Percentiles rank a stretch among this genome's conserved stretches.
Evolutionary conservation across 2,329 filamentous ascomycete genomes (phyloP).

Genomic region (Arthrobotrys musiformis): DNA sequence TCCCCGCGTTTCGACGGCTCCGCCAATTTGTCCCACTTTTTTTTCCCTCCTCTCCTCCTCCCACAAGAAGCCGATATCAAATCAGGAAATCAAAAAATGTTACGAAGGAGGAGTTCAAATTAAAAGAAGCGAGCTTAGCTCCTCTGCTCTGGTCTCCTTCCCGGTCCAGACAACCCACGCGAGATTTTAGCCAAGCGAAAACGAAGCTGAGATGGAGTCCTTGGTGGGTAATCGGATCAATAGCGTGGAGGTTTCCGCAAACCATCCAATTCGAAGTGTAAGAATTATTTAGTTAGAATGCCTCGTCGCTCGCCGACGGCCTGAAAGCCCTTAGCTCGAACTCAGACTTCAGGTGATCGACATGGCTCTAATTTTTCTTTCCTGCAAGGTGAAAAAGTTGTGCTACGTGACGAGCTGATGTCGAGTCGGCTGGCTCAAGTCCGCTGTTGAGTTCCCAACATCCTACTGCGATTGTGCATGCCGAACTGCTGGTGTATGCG

Average conservation of each 20-base stretch:
- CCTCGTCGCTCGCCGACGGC: constrained; percentile 46
- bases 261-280: constrained; percentile 13
- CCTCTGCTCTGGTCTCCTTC: constrained; percentile 41
- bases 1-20: constrained; percentile 56
- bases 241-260: constrained; percentile 44
- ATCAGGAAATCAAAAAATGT: constrained; percentile 4
- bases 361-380: constrained; percentile 40
- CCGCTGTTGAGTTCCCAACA: constrained; percentile 22
- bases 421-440: constrained; percentile 2
- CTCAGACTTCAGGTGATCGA: constrained; percentile 43
- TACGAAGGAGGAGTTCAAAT: constrained; percentile 3
- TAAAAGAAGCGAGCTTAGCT: constrained; percentile 38
- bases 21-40: constrained; percentile 36
- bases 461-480: constrained; percentile 10
- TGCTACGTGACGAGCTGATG: constrained; percentile 31
- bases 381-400: constrained; percentile 53
- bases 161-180: constrained; percentile 43
- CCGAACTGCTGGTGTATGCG: not conserved
- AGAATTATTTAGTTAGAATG: not conserved
- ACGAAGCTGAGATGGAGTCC: constrained; percentile 33
- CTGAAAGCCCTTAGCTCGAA: constrained; percentile 22
- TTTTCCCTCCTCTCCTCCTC: too few relatives aligned
- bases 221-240: constrained; percentile 46
- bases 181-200: constrained; percentile 48
- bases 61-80: constrained; percentile 7